Base-by-base conservation (phyloP, 805 yeast species). In the Yamadazyma philogaea region DNA sequence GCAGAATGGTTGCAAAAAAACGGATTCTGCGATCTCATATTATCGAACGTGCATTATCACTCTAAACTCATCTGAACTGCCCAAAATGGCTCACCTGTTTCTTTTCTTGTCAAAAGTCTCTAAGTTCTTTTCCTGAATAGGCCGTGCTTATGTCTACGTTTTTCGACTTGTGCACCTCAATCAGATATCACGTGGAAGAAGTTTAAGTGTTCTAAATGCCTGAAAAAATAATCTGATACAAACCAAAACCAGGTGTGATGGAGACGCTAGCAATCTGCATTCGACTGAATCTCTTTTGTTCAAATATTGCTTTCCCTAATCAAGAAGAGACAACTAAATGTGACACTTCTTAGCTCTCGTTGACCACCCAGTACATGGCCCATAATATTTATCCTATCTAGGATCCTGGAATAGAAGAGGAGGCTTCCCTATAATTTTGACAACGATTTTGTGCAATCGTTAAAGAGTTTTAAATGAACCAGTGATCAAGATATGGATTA, bases 401-500 rank as follows among this genome's bases (percentile, higher is more conserved):
- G 14, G 55, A 55, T 31, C 49, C 61, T 1, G 64, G 68, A 17
- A 40, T 55, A 28, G 44, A 52, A 16, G 50, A 52, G 11, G 54
- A 52, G 11, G 51, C 64, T 20, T 52, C 61, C 17, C 52, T 68
- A 63, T 46, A 59, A 68, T 39, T 61, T 49, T 33, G 72, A 67
- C 51, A 68, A 64, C 43, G 74, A 68, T 39, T 68, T 66, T 47
- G 49, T 65, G 37, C 66, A 66, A 34, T 55, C 67, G 60, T 46
- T 68, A 46, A 57, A 56, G 40, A 45, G 57, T 40, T 63, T 68
- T 56, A 67, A 68, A 43, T 45, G 55, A 19, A 61, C 72, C 2
- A 64, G 67, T 32, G 65, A 66, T 11, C 54, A 59, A 17, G 68
- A 67, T 37, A 52, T 68, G 34, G 61, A 61, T 34, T 79, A 79